phyloP scores from a whole-genome alignment of 2,329 filamentous ascomycete species.

The Colletotrichum filicis region DNA sequence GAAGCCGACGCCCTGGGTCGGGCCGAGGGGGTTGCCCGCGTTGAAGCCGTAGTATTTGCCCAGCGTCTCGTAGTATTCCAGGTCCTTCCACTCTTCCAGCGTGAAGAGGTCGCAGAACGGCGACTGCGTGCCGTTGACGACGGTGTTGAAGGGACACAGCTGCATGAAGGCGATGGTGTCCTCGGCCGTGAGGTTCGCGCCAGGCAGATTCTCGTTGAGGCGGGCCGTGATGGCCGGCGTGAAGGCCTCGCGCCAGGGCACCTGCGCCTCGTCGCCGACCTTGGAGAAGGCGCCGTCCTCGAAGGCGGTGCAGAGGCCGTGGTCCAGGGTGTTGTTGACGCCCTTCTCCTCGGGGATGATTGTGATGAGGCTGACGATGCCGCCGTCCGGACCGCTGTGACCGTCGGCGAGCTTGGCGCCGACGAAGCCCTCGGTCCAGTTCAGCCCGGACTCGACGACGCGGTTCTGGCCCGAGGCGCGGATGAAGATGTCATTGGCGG shows the following conservation, averaged over 20 bases:
- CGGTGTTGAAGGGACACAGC: slow-evolving; percentile 85
- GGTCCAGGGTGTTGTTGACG: slow-evolving; percentile 85
- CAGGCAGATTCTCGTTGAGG: slow-evolving; percentile 75
- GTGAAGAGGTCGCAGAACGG: slow-evolving; percentile 83
- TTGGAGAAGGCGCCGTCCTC: slow-evolving; percentile 66
- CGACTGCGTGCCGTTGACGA: slow-evolving; percentile 73
- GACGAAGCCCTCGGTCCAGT: slow-evolving; percentile 82
- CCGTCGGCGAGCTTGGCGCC: slow-evolving; percentile 52
- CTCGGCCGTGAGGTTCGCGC: slow-evolving; percentile 69
- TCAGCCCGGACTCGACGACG: slow-evolving; percentile 78
- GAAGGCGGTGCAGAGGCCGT: slow-evolving; percentile 77
- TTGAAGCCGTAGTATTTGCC: slow-evolving; percentile 89
- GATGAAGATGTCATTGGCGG: slow-evolving; percentile 72
- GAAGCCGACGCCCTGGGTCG: slow-evolving; percentile 88
- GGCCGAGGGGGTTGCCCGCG: slow-evolving; percentile 79
- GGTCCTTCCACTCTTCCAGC: slow-evolving; percentile 76
- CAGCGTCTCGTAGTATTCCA: slow-evolving; percentile 84
- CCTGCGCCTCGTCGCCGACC: slow-evolving; percentile 62
- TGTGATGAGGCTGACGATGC: slow-evolving; percentile 67
- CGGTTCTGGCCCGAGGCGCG: slow-evolving; percentile 76
- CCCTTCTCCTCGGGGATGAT: slow-evolving; percentile 74
- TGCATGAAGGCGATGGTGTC: slow-evolving; percentile 86
- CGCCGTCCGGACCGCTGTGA: slow-evolving; percentile 45
- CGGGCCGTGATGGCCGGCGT: slow-evolving; percentile 74
- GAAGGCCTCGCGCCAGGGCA: slow-evolving; percentile 71